phyloP scores from a whole-genome alignment of 352 stramenopile species.

The Globisporangium iwayamae region DNA sequence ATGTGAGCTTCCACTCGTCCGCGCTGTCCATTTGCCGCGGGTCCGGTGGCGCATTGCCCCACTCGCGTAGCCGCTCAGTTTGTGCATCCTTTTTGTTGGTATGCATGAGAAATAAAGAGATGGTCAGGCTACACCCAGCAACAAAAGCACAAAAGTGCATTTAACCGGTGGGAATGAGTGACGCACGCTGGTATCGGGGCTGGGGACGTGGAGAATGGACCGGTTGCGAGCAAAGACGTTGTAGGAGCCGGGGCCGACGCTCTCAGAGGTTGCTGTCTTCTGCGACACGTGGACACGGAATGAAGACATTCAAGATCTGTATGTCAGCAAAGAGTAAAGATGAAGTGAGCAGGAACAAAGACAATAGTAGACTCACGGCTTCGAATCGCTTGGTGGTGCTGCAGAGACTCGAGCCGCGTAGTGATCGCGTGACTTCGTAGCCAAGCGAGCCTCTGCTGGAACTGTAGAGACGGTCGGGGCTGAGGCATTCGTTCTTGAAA shows the following conservation, averaged over 20 bases:
- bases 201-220: slow-evolving; percentile 4
- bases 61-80: slow-evolving; percentile 43
- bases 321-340: neutral
- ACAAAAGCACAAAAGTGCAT: too few species aligned
- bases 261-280: slow-evolving; percentile 39
- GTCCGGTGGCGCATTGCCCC: slow-evolving; percentile 33
- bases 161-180: too few species aligned
- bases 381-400: slow-evolving; percentile 62
- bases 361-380: slow-evolving; percentile 15
- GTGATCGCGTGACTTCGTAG: slow-evolving; percentile 62
- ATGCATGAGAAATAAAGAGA: neutral
- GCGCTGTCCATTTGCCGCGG: slow-evolving; percentile 46
- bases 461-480: slow-evolving; percentile 68
- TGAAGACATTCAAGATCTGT: neutral
- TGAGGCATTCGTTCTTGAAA: slow-evolving; percentile 59
- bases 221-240: slow-evolving; percentile 25
- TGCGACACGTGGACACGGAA: slow-evolving; percentile 13
- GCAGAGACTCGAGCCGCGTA: slow-evolving; percentile 65
- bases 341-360: neutral
- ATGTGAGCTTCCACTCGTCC: slow-evolving; percentile 59
- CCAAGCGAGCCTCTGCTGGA: slow-evolving; percentile 48
- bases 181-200: slow-evolving; percentile 4
- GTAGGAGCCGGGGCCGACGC: slow-evolving; percentile 60
- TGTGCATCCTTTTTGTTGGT: slow-evolving; percentile 11
- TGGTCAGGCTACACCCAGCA: too few species aligned